phyloP scores from a whole-genome alignment of 176 grass and related monocot genomes.

The Carex cristatella region DNA sequence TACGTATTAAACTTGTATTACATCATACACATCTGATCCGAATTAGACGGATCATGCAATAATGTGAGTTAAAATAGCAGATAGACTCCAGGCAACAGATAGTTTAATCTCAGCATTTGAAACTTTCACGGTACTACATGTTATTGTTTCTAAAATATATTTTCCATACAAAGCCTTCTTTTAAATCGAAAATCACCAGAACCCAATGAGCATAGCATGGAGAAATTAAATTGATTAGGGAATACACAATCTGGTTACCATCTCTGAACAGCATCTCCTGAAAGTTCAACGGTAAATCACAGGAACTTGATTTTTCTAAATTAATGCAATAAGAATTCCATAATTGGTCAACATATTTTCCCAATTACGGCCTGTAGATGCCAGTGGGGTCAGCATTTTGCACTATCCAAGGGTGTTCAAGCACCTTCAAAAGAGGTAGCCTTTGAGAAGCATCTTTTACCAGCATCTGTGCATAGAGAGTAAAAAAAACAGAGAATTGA shows the following conservation, averaged over 20 bases:
- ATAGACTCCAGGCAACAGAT: neutral
- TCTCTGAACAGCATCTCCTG: neutral
- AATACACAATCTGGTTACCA: neutral
- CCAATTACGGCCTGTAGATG: constrained; percentile 31
- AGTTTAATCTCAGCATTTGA: neutral
- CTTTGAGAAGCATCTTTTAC: constrained; percentile 56
- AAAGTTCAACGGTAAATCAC: neutral
- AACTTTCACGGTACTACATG: neutral
- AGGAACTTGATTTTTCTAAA: neutral
- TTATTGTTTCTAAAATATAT: neutral
- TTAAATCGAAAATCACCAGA: neutral
- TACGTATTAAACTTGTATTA: no score
- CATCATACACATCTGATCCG: no score
- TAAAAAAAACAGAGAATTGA: neutral
- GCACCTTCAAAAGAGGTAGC: constrained; percentile 66
- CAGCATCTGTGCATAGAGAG: constrained; percentile 56
- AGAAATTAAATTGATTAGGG: neutral
- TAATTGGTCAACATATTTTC: neutral
- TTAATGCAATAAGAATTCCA: neutral
- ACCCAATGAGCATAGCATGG: neutral
- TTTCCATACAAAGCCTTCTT: neutral
- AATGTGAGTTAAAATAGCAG: no score
- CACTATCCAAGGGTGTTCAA: constrained; percentile 90
- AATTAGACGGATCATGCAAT: no score
- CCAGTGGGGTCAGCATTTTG: constrained; percentile 87